These are phyloP conservation scores for Alternaria triticimaculans DNA, from an alignment of 2,329 filamentous ascomycete species.

Conservation along the genomic window DNA sequence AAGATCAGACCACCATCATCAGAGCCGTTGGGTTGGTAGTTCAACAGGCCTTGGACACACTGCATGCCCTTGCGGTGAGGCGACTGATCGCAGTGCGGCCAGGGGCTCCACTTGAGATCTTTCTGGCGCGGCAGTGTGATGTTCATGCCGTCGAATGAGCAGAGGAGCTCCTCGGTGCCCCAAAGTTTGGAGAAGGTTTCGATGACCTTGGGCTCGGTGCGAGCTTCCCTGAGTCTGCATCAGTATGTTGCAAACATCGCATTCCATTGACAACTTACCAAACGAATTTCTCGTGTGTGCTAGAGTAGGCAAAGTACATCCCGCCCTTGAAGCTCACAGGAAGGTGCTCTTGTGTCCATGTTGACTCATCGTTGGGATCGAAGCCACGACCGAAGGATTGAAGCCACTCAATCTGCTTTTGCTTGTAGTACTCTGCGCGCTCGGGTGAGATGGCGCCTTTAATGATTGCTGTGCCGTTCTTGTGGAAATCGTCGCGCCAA, in stretches of 20 bases:
- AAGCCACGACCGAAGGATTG: slow-evolving; percentile 52
- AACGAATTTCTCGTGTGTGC: slow-evolving; percentile 51
- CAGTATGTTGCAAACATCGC: not conserved
- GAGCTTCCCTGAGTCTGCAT: not conserved
- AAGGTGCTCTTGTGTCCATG: slow-evolving; percentile 48
- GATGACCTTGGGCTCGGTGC: not conserved
- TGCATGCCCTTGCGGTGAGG: slow-evolving; percentile 51
- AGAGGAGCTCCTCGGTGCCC: not conserved
- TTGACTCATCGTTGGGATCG: slow-evolving; percentile 42
- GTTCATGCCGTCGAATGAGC: not conserved
- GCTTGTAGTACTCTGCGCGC: slow-evolving; percentile 49
- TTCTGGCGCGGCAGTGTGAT: not conserved
- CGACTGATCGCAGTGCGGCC: slow-evolving; percentile 35
- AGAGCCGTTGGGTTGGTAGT: slow-evolving; percentile 54
- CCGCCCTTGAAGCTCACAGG: slow-evolving; percentile 53
- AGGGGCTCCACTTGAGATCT: not conserved
- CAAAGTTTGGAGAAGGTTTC: not conserved
- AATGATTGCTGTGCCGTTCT: slow-evolving; percentile 52
- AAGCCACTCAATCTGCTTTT: slow-evolving; percentile 53
- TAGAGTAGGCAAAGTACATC: slow-evolving; percentile 52
- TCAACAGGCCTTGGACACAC: slow-evolving; percentile 55
- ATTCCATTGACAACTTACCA: slow-evolving; percentile 26
- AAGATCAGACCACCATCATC: slow-evolving; percentile 57
- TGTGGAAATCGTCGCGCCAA: slow-evolving; percentile 44
- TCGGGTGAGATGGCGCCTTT: slow-evolving; percentile 50